Base-by-base conservation (phyloP, 495 filamentous ascomycete species). In the Usnea hakonensis region DNA sequence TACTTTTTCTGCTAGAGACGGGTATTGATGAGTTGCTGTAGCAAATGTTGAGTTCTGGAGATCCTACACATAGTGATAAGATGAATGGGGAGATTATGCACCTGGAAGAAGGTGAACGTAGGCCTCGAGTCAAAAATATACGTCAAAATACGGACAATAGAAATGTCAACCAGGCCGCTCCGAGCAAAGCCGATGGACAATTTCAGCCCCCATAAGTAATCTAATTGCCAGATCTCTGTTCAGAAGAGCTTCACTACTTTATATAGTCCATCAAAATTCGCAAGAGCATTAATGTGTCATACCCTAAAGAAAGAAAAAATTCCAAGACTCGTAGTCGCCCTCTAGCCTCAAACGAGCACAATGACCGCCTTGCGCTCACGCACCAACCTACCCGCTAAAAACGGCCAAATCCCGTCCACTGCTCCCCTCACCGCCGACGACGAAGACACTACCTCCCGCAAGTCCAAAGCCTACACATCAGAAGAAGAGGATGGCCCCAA, bases 331-430 rank as follows among this genome's bases (percentile, higher is more conserved):
- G 38, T n/a, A n/a, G n/a, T 28, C n/a, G 35, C 35, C 44, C 14
- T 50, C 35, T 16, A 33, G 16, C 21, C 23, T 48, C 10, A 44
- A 44, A 44, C 33, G 40, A n/a, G 23, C 55, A 57, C 11, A 26
- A 72, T 72, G 70, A 37, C 71, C 26, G 50, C 72, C 21, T 59
- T 73, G 40, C 71, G 71, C 40, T 57, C 65, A 46, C 57, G 65
- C 19, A 43, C 62, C n/a, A 60, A 43, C 9, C 9, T 58, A 57
- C 56, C 57, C 2, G 2, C 65, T 5, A 33, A 38, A 16, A 19
- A 57, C n/a, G n/a, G 28, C n/a, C 9, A 57, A 38, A 37, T 17
- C 36, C 14, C 65, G 58, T 33, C 69, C 60, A 17, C 43, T 13
- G n/a, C 43, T 46, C 46, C 23, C 17, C 4, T 26, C 63, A 65